Evolutionary conservation across 371 early-diverging fungal species (phyloP).

Genomic region (Mortierella sp.): DNA sequence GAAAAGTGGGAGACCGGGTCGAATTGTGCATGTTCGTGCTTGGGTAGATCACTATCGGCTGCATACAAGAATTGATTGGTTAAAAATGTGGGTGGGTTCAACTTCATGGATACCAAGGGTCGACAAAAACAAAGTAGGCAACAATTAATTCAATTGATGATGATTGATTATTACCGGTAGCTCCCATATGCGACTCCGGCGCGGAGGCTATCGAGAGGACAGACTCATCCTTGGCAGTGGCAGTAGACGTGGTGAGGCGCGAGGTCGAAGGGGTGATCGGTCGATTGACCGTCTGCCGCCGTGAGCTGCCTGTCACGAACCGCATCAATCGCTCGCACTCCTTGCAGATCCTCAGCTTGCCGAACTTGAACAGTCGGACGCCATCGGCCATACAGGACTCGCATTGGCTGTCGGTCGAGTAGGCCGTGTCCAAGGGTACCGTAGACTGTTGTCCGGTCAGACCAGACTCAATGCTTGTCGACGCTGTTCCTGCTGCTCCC

Average conservation of each 20-base stretch:
- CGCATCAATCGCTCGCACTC: slow-evolving; percentile 28
- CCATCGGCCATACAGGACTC: slow-evolving; percentile 24
- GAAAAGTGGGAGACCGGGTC: neutral
- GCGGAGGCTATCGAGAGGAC: neutral
- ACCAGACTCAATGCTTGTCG: neutral
- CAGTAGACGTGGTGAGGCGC: neutral
- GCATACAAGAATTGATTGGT: neutral
- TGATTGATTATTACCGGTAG: neutral
- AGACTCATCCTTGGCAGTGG: neutral
- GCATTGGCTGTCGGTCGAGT: neutral
- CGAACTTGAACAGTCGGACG: slow-evolving; percentile 18
- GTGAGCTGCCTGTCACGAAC: slow-evolving; percentile 23
- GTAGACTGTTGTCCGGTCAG: neutral
- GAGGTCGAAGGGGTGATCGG: neutral
- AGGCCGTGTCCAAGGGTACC: neutral
- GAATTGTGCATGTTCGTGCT: neutral
- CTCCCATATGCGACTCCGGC: neutral
- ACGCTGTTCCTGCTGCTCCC: neutral
- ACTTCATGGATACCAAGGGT: too few species aligned
- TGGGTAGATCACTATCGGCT: neutral
- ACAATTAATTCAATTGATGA: neutral
- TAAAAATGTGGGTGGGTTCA: neutral
- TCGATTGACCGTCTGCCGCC: neutral
- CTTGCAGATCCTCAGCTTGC: slow-evolving; percentile 27
- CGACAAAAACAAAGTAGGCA: too few species aligned